Base-by-base conservation (phyloP, 495 filamentous ascomycete genomes). In the Xylaria castorea region DNA sequence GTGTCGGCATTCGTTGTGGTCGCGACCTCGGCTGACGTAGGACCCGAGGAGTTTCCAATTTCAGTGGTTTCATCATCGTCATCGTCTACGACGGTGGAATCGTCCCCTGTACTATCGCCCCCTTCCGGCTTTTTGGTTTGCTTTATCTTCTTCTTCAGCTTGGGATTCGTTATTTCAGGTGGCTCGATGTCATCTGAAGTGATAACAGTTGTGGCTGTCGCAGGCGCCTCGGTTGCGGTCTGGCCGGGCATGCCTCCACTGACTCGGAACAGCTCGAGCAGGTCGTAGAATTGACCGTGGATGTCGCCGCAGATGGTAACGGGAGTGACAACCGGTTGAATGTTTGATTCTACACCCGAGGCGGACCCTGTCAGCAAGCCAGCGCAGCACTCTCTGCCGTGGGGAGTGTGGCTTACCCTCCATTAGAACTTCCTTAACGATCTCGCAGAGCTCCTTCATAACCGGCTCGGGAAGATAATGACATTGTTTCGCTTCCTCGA, bases 401-500 rank as follows among this genome's bases (percentile, higher is more conserved):
- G 18, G 9, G 32, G 7, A 20, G 0, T 18, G 46, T 25, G 32
- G 34, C 61, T 20, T 80, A 94, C 93, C 93, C 87, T 99, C 97
- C 95, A 99, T 98, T 76, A 98, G 86, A 72, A 91, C 94, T 82
- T 98, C 97, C 85, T 99, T 99, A 72, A 97, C 95, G 72, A 97
- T 97, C 85, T 99, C 96, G 83, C 96, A 99, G 22, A 99, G 87
- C 81, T 97, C 92, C 85, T 99, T 99, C 96, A 99, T 99, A 76
- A 94, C 94, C 51, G 90, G 83, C 83, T 99, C 96, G 7, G 95
- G 95, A 22, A 99, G 89, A 80, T 98, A 97, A 79, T 97, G 94
- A 87, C 97, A 98, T 79, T 95, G 92, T 81, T 97, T 97, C 50
- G 96, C 96, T 76, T 93, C 92, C 77, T 94, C 92, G 20, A 98